Conservation (phyloP, 2,329 filamentous ascomycete species). For the Neofusicoccum parvum region DNA sequence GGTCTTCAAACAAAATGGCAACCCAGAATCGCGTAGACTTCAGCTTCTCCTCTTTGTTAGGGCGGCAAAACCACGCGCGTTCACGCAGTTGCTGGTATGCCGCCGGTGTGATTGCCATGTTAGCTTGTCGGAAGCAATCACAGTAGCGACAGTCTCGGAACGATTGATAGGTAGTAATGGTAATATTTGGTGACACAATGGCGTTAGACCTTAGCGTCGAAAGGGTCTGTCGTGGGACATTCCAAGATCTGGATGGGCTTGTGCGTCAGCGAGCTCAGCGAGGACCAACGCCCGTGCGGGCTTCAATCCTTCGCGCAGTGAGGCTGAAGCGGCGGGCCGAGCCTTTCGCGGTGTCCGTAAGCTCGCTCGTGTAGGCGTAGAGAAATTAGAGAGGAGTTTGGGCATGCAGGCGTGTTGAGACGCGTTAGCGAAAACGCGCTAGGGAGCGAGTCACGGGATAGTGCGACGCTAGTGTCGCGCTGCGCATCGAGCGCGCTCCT, state of each 20-base stretch:
- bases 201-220: background rate
- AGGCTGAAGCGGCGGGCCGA: background rate
- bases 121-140: background rate
- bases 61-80: conserved; percentile 25
- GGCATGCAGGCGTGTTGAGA: background rate
- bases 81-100: background rate
- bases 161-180: background rate
- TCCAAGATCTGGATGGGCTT: background rate
- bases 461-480: background rate
- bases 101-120: background rate
- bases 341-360: background rate
- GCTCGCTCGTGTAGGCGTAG: background rate
- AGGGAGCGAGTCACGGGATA: background rate
- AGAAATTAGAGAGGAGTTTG: too few relatives aligned
- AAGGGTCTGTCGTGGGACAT: background rate
- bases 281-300: background rate
- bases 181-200: background rate
- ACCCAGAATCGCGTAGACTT: conserved; percentile 36
- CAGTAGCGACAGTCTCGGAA: background rate
- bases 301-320: background rate
- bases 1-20: conserved; percentile 34
- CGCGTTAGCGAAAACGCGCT: background rate
- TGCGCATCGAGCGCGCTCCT: background rate
- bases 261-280: background rate
- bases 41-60: conserved; percentile 22